Percentiles rank a stretch among this genome's conserved stretches.
These are phyloP conservation scores for Berkeleyomyces basicola DNA, from an alignment of 2,329 filamentous ascomycete species.

Conservation along the genomic window DNA sequence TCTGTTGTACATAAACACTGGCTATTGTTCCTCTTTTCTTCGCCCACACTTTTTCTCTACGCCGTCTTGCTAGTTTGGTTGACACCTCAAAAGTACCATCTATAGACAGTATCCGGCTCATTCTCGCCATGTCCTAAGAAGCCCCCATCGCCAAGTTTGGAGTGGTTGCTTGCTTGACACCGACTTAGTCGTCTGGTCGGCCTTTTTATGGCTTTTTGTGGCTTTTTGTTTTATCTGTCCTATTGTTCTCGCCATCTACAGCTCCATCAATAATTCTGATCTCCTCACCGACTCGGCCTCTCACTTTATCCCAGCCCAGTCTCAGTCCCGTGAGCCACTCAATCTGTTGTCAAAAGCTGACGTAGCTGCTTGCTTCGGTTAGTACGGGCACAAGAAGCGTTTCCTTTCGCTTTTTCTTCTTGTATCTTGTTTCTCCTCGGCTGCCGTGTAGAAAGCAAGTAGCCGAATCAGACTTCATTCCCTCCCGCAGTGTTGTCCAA, in stretches of 20 bases:
- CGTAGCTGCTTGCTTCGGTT: too few relatives aligned
- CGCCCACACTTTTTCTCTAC: neutral
- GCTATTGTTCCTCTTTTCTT: neutral
- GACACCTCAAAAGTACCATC: neutral
- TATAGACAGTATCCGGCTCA: neutral
- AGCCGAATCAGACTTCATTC: too few relatives aligned
- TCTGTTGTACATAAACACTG: too few relatives aligned
- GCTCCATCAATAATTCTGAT: neutral
- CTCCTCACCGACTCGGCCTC: too few relatives aligned
- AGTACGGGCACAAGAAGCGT: too few relatives aligned
- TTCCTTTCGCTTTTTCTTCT: too few relatives aligned
- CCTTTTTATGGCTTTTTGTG: neutral
- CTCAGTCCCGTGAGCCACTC: too few relatives aligned
- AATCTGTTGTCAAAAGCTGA: too few relatives aligned
- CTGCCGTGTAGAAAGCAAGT: too few relatives aligned
- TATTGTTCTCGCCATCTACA: neutral
- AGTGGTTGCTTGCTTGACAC: slow-evolving; percentile 1
- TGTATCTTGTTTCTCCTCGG: too few relatives aligned
- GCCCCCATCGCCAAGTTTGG: neutral
- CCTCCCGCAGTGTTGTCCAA: too few relatives aligned
- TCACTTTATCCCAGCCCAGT: too few relatives aligned
- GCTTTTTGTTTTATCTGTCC: neutral
- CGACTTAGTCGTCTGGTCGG: neutral
- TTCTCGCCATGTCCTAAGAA: slow-evolving; percentile 2
- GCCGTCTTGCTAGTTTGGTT: neutral